Base-by-base conservation (phyloP, 202 grass and related monocot species). In the Panicum hallii region DNA sequence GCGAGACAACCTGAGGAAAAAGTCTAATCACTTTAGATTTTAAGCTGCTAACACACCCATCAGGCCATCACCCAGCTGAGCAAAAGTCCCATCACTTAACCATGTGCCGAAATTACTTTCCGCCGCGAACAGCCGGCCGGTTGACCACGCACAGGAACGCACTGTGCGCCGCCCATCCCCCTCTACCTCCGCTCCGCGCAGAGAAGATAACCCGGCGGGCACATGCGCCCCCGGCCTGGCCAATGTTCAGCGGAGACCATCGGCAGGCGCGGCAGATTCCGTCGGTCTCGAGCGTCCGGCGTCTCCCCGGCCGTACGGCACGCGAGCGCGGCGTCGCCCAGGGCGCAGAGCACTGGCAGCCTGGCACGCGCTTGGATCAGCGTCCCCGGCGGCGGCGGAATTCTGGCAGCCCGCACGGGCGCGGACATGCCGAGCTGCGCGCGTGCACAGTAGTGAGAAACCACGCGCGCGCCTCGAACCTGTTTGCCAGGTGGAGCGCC, bases 381-480 rank as follows among this genome's bases (percentile, higher is more conserved):
- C 26, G 43, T 26, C 22, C 26, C 23, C 57, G 10, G 14, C 49
- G 5, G 0, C 56, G 56, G n/a, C 56, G 9, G 0, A 23, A 23
- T 58, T 11, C 56, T 23, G 20, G 55, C 28, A 9, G 63, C 66
- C 20, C 41, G 41, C 41, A 45, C 42, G 67, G 11, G 11, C 67
- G 7, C 9, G 11, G 20, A 0, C 32, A 2, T 19, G 4, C 9
- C 5, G 40, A 9, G 40, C 11, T 11, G 20, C 40, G 16, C 19
- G 13, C 5, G 0, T 28, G 13, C 48, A 85, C 82, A 70, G 82
- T 63, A 81, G 77, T 77, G 85, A 81, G 81, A 87, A 87, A 63
- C 66, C 72, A 85, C 28, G 78, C 84, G 43, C 58, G 32, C 14
- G 23, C 43, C 11, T 23, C 22, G n/a, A 2, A 75, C 40, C 23